A percentile compares a stretch with the other conserved stretches of the same genome.
These are phyloP conservation scores for Puccinia polysora DNA, from an alignment of 1,284 basidiomycete species.

Conservation along the genomic window DNA sequence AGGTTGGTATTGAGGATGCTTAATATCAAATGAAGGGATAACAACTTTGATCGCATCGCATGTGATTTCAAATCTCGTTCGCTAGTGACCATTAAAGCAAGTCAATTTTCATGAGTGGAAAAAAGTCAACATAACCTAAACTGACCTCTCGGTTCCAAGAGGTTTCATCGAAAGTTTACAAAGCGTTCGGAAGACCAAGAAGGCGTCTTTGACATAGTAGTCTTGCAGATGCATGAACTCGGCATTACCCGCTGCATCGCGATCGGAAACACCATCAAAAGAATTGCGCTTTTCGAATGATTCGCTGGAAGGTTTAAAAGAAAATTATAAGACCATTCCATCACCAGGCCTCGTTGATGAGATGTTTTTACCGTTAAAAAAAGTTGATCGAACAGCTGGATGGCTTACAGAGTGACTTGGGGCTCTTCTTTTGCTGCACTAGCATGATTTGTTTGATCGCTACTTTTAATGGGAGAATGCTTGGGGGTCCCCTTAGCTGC, in stretches of 20 bases:
- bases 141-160: conserved; percentile 78
- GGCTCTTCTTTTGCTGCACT: conserved; percentile 20
- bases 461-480: neutral
- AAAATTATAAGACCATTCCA: neutral
- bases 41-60: conserved; percentile 87
- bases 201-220: conserved; percentile 89
- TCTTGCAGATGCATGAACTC: conserved; percentile 57
- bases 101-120: neutral
- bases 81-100: conserved; percentile 55
- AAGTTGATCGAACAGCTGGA: neutral
- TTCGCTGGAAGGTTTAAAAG: conserved; percentile 43
- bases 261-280: conserved; percentile 45
- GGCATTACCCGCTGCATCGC: conserved; percentile 46
- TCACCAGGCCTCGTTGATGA: too few relatives aligned
- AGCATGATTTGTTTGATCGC: neutral
- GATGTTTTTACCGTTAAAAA: neutral
- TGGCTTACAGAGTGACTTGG: conserved; percentile 39
- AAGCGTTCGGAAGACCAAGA: conserved; percentile 87
- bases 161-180: conserved; percentile 99
- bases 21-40: conserved; percentile 85
- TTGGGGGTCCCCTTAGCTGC: neutral
- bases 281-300: conserved; percentile 49
- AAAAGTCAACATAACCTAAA: conserved; percentile 16
- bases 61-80: conserved; percentile 89
- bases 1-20: conserved; percentile 89